Base-by-base conservation (phyloP, 2,329 filamentous ascomycete species). In the Penicillium capsulatum region DNA sequence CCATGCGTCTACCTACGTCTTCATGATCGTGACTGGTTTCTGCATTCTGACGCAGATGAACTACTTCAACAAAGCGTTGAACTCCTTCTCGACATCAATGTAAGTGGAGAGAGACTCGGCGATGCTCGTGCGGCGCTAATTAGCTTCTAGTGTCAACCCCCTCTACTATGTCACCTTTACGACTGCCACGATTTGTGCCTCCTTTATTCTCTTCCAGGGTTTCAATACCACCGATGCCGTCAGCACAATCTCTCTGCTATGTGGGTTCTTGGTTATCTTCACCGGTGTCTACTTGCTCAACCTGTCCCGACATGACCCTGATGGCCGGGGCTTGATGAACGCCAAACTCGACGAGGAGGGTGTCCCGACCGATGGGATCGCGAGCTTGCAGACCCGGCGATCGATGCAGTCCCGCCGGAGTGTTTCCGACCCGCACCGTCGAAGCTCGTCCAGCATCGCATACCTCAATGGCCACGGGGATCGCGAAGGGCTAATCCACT, bases 21-120 rank as follows among this genome's bases (percentile, higher is more conserved):
- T 98, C 65, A 83, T 91, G 67, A 96, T 98, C 51, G 80, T 97
- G 50, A 92, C 90, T 0, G 75, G 77, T 3, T 87, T 96, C 50
- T 98, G 92, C 72, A 97, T 98, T 61, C 67, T 98, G 53, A 96
- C 90, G 7, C 92, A 98, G 74, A 97, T 98, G 92, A 98, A 98
- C 68, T 98, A 98, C 68, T 95, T 98, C 70, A 98, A 98, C 75
- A 98, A 98, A 69, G 92, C 92, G 6, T 72, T 98, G 44, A 94
- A 88, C 66, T 89, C 94, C 59, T 98, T 97, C 69, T 91, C 87
- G 19, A 96, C 92, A 20, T 95, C 94, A 56, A 94, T 98, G 90
- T 95, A 77, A 64, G 86, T 73, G 3, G 22, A 11, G 3, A 17
- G 4, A 7, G 3, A 5, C 16, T 17, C n/a, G 2, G 13, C 4